These are phyloP conservation scores for Phytophthora fragariaefolia DNA, from an alignment of 352 stramenopile genomes.

Conservation along the genomic window DNA sequence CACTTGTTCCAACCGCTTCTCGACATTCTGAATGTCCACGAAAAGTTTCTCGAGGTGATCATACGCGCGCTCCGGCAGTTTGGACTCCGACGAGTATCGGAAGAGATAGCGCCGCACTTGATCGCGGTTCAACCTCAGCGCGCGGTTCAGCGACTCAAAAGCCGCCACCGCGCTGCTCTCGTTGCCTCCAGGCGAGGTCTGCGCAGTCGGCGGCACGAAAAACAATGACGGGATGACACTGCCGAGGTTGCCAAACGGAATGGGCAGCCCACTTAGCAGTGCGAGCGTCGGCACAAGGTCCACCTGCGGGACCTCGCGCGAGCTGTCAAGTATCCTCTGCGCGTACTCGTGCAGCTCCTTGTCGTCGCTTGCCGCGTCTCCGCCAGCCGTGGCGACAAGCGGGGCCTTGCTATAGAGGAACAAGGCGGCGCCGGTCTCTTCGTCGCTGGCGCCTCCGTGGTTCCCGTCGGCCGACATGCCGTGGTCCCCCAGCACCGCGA, in stretches of 20 bases:
- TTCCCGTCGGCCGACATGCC: conserved; percentile 99
- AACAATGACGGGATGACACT: conserved; percentile 93
- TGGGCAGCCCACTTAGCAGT: conserved; percentile 93
- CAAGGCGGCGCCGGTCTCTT: conserved; percentile 96
- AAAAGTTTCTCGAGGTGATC: conserved; percentile 66
- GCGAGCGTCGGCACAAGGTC: conserved; percentile 97
- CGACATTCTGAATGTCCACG: conserved; percentile 37
- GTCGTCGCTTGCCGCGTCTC: conserved; percentile 5
- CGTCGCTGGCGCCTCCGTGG: conserved; percentile 95
- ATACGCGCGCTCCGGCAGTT: conserved; percentile 64
- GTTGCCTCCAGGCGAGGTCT: neutral
- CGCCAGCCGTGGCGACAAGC: conserved; percentile 35
- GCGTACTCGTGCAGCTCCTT: conserved; percentile 33
- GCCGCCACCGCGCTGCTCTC: conserved; percentile 26
- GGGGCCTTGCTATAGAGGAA: conserved; percentile 90
- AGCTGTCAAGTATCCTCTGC: conserved; percentile 32
- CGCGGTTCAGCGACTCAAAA: conserved; percentile 66
- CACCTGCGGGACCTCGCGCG: conserved; percentile 89
- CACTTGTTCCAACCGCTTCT: conserved; percentile 38
- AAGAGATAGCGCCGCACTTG: conserved; percentile 86
- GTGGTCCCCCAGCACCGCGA: conserved; percentile 97
- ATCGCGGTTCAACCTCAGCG: conserved; percentile 81
- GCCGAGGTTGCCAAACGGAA: conserved; percentile 97
- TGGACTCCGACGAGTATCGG: conserved; percentile 70
- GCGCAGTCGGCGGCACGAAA: conserved; percentile 36